phyloP scores from a whole-genome alignment of 306 rosid genomes.

The Quercus suber region DNA sequence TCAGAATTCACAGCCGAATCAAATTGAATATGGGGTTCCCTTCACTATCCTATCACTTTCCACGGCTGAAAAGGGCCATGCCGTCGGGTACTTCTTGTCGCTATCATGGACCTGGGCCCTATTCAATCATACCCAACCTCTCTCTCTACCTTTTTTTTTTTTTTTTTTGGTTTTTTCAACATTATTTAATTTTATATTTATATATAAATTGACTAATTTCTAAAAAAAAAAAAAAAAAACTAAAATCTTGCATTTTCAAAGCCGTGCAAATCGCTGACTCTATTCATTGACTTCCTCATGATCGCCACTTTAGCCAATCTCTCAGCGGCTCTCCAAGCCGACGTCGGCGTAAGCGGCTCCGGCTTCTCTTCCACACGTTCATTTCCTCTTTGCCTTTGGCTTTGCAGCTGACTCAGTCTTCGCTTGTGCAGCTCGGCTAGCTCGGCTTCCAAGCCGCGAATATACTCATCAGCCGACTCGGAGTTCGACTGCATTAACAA shows the following conservation, averaged over 20 bases:
- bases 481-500: conserved; percentile 51
- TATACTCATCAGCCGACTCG: conserved; percentile 48
- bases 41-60: conserved; percentile 38
- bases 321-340: conserved; percentile 98
- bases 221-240: conserved; percentile 20
- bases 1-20: conserved; percentile 2
- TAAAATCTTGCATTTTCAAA: conserved; percentile 98
- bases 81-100: conserved; percentile 58
- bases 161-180: too few relatives aligned
- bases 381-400: conserved; percentile 23
- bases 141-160: not conserved
- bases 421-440: conserved; percentile 55
- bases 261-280: conserved; percentile 98
- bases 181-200: conserved; percentile 7
- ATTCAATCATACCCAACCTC: conserved; percentile 9
- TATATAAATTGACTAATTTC: conserved; percentile 10
- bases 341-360: conserved; percentile 86
- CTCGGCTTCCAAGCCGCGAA: conserved; percentile 68
- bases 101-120: conserved; percentile 49
- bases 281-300: conserved; percentile 93
- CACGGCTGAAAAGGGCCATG: conserved; percentile 55
- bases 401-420: conserved; percentile 33
- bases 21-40: conserved; percentile 35
- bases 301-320: conserved; percentile 91
- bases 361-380: conserved; percentile 50